Evolutionary conservation across 345 rosid genomes (phyloP).

Genomic region (Euclidium syriacum): DNA sequence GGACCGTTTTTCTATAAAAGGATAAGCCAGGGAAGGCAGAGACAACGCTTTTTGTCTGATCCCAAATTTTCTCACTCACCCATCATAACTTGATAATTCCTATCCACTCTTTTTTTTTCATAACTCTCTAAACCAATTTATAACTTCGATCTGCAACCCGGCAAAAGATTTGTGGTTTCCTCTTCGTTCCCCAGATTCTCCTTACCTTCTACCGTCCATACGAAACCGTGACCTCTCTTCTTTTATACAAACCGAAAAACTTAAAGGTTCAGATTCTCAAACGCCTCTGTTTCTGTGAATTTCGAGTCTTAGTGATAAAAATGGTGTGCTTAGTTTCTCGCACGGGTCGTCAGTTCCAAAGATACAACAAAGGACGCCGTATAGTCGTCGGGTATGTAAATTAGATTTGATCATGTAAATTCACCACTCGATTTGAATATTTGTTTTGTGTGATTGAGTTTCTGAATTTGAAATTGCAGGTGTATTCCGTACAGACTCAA

Average conservation of each 20-base stretch:
- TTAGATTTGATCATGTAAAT: background rate
- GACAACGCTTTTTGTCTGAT: constrained; percentile 18
- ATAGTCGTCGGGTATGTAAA: constrained; percentile 75
- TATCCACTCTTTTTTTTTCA: constrained; percentile 5
- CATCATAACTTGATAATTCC: background rate
- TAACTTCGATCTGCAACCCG: constrained; percentile 3
- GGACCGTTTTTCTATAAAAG: constrained; percentile 17
- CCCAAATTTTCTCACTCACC: constrained; percentile 1
- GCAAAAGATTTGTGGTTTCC: background rate
- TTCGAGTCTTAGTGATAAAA: background rate
- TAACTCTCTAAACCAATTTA: background rate
- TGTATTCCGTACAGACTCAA: constrained; percentile 75
- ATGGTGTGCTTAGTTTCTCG: constrained; percentile 72
- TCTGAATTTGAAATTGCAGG: constrained; percentile 31
- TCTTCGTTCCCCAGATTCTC: background rate
- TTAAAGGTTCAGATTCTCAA: constrained; percentile 2
- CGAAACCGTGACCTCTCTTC: background rate
- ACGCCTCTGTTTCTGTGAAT: background rate
- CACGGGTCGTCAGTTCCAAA: constrained; percentile 65
- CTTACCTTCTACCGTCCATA: background rate
- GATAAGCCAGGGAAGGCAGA: constrained; percentile 21
- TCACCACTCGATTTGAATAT: background rate
- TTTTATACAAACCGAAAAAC: background rate
- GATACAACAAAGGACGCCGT: constrained; percentile 72
- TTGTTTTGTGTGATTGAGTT: background rate